These are phyloP conservation scores for Torulaspora globosa DNA, from an alignment of 1,139 yeast genomes.

Conservation along the genomic window DNA sequence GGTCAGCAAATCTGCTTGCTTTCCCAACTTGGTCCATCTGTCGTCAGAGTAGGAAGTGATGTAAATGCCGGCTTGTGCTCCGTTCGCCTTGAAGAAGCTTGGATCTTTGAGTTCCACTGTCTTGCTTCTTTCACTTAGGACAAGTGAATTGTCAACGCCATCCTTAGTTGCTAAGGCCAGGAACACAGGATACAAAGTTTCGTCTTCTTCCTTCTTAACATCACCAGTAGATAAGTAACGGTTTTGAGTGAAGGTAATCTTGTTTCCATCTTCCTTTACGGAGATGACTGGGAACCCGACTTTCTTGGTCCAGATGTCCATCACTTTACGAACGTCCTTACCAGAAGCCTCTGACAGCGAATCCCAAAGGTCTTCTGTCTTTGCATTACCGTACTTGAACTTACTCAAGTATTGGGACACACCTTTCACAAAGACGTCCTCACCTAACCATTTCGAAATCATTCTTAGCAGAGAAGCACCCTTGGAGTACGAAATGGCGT, in stretches of 20 bases:
- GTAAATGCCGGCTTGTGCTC: conserved; percentile 78
- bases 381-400: conserved; percentile 72
- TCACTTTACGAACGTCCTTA: conserved; percentile 63
- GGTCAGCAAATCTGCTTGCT: conserved; percentile 68
- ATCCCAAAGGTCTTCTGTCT: conserved; percentile 76
- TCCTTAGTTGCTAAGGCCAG: conserved; percentile 65
- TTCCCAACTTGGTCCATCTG: conserved; percentile 70
- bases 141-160: conserved; percentile 62
- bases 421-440: conserved; percentile 70
- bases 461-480: conserved; percentile 77
- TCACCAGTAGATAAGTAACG: conserved; percentile 79
- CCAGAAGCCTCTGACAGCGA: conserved; percentile 71
- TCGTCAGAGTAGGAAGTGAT: conserved; percentile 72
- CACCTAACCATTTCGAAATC: conserved; percentile 74
- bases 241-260: conserved; percentile 58
- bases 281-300: conserved; percentile 81
- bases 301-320: conserved; percentile 79
- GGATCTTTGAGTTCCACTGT: conserved; percentile 44
- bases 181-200: conserved; percentile 76
- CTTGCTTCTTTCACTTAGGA: conserved; percentile 53
- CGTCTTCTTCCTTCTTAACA: conserved; percentile 66
- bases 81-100: conserved; percentile 69
- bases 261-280: conserved; percentile 48
- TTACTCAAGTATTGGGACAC: conserved; percentile 67
- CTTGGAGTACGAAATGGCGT: conserved; percentile 77